Conservation (phyloP, 306 rosid genomes). For the Gastrolobium bilobum region DNA sequence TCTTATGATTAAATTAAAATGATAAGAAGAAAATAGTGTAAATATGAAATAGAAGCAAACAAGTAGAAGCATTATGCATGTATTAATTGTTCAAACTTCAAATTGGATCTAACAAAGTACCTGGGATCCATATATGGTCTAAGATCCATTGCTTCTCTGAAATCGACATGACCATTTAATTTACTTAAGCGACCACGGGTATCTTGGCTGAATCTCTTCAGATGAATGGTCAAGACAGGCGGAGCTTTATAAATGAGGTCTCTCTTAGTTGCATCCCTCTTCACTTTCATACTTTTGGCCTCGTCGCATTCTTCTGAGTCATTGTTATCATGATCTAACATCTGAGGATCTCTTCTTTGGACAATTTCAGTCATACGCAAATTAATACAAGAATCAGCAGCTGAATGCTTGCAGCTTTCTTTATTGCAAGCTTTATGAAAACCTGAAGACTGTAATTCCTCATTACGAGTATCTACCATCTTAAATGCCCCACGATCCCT, state of each 20-base stretch:
- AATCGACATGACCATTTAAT: conserved; percentile 85
- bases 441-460: conserved; percentile 55
- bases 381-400: conserved; percentile 52
- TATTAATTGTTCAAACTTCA: conserved; percentile 35
- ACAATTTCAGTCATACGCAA: conserved; percentile 39
- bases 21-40: conserved; percentile 14
- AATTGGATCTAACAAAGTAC: conserved; percentile 57
- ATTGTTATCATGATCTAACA: conserved; percentile 41
- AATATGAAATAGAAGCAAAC: conserved; percentile 9
- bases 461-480: conserved; percentile 45
- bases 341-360: conserved; percentile 43
- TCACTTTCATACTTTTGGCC: conserved; percentile 66
- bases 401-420: conserved; percentile 57
- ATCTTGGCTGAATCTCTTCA: conserved; percentile 96
- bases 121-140: conserved; percentile 89
- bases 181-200: conserved; percentile 92
- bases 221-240: conserved; percentile 84
- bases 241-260: conserved; percentile 84
- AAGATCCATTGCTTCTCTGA: conserved; percentile 81
- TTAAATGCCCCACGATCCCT: conserved; percentile 47
- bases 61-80: not conserved
- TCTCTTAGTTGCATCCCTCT: conserved; percentile 91
- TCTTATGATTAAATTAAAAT: not conserved
- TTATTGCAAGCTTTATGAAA: conserved; percentile 50
- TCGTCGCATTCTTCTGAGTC: conserved; percentile 53